These are phyloP conservation scores for Neoscytalidium dimidiatum DNA, from an alignment of 2,329 filamentous ascomycete species.

Conservation along the genomic window DNA sequence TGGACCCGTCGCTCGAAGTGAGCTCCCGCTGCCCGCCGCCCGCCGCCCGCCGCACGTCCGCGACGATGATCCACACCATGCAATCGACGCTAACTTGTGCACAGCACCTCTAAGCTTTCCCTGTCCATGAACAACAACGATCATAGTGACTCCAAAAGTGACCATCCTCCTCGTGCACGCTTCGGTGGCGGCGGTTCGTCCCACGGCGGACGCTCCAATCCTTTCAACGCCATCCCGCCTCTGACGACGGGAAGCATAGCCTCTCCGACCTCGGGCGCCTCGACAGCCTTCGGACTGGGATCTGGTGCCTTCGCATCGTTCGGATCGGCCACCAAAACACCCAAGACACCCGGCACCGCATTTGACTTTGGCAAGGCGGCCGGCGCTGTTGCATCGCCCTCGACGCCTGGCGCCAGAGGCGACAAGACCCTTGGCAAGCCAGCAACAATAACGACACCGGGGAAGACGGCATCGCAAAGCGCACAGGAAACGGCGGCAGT, in stretches of 20 bases:
- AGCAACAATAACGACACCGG: slow-evolving; percentile 19
- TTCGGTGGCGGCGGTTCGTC: slow-evolving; percentile 73
- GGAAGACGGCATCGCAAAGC: background rate
- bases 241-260: slow-evolving; percentile 65
- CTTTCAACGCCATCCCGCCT: slow-evolving; percentile 75
- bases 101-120: slow-evolving; percentile 85
- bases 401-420: slow-evolving; percentile 65
- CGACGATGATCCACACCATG: slow-evolving; percentile 20
- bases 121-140: slow-evolving; percentile 71
- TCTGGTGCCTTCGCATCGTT: slow-evolving; percentile 97
- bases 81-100: slow-evolving; percentile 22
- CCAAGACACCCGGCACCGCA: slow-evolving; percentile 78
- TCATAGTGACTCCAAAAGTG: slow-evolving; percentile 50
- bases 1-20: slow-evolving; percentile 87
- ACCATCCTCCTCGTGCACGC: slow-evolving; percentile 65
- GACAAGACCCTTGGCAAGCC: slow-evolving; percentile 41
- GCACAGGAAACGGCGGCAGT: slow-evolving; percentile 38
- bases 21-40: slow-evolving; percentile 33
- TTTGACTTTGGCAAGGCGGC: slow-evolving; percentile 72
- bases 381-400: slow-evolving; percentile 47
- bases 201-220: slow-evolving; percentile 72
- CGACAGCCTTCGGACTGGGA: slow-evolving; percentile 89
- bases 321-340: slow-evolving; percentile 77
- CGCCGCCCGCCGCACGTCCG: slow-evolving; percentile 21
- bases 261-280: slow-evolving; percentile 75